Percentiles rank a stretch among this genome's conserved stretches.
These are phyloP conservation scores for Quercus lobata DNA, from an alignment of 331 rosid genomes.

Conservation along the genomic window DNA sequence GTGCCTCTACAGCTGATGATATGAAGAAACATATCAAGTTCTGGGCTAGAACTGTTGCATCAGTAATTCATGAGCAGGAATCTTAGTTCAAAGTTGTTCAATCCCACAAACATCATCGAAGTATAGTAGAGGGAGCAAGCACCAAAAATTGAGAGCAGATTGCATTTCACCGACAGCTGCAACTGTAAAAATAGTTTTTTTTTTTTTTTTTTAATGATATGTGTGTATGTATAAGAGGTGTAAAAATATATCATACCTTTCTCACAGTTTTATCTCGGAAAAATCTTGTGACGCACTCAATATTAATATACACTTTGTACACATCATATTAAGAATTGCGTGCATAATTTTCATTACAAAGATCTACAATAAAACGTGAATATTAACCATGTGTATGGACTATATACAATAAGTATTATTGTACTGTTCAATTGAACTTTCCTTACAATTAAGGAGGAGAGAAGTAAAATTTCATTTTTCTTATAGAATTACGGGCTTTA, in stretches of 20 bases:
- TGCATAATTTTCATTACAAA: no score
- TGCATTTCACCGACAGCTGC: not conserved
- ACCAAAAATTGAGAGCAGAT: not conserved
- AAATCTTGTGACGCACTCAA: no score
- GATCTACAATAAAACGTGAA: no score
- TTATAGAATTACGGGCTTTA: not conserved
- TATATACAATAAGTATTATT: no score
- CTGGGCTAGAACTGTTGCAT: conserved; percentile 84
- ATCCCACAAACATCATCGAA: not conserved
- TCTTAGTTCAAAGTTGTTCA: not conserved
- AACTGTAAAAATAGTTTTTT: not conserved
- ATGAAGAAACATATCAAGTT: conserved; percentile 72
- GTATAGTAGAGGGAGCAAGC: not conserved
- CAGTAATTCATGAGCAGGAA: conserved; percentile 49
- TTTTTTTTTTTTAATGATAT: not conserved
- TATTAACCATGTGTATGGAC: accelerated
- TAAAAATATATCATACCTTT: no score
- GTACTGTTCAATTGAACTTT: not conserved
- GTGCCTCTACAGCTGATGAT: conserved; percentile 41
- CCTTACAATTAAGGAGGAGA: not conserved
- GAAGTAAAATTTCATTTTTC: no score
- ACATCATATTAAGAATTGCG: no score
- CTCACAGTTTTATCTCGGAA: no score
- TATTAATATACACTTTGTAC: accelerated
- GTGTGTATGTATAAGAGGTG: not conserved